A percentile compares a stretch with the other conserved stretches of the same genome.
Evolutionary conservation across 345 rosid genomes (phyloP).

Genomic region (Brassica rapa): DNA sequence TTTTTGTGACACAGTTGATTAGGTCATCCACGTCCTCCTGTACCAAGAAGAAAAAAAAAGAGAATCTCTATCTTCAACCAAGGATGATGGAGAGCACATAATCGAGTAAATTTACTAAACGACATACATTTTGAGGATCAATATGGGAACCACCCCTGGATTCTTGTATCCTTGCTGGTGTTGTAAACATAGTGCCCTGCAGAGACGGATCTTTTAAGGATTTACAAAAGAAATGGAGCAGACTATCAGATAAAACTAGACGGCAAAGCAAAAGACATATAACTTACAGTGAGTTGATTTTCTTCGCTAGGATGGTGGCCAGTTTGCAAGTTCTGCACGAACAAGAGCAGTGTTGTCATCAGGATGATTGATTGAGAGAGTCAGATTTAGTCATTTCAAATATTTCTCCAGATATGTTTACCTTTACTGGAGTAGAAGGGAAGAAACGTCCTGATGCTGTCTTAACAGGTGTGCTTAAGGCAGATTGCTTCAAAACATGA

Average conservation of each 20-base stretch:
- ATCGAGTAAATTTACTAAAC: slow-evolving; percentile 15
- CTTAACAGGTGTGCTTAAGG: slow-evolving; percentile 38
- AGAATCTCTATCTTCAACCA: slow-evolving; percentile 23
- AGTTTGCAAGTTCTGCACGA: slow-evolving; percentile 58
- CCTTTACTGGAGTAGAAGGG: slow-evolving; percentile 48
- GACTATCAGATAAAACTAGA: slow-evolving; percentile 6
- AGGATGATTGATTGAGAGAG: slow-evolving; percentile 11
- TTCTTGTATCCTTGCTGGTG: slow-evolving; percentile 61
- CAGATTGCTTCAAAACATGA: slow-evolving; percentile 66
- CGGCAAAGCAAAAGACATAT: background rate
- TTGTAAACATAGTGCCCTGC: slow-evolving; percentile 67
- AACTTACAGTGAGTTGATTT: slow-evolving; percentile 56
- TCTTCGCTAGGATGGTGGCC: slow-evolving; percentile 34
- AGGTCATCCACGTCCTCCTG: slow-evolving; percentile 90
- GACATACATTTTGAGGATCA: slow-evolving; percentile 79
- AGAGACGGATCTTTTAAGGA: slow-evolving; percentile 15
- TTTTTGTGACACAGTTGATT: slow-evolving; percentile 68
- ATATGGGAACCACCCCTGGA: slow-evolving; percentile 59
- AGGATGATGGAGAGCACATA: slow-evolving; percentile 10
- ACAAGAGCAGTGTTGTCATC: slow-evolving; percentile 11
- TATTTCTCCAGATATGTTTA: slow-evolving; percentile 28
- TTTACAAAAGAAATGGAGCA: slow-evolving; percentile 3
- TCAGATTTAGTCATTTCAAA: slow-evolving; percentile 6
- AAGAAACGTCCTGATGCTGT: slow-evolving; percentile 60
- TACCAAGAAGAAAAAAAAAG: slow-evolving; percentile 31